Evolutionary conservation across 1,284 basidiomycete species (phyloP), one percentile per base, ranked within the genome.

Genomic region (Hypsizygus ulmarius): DNA sequence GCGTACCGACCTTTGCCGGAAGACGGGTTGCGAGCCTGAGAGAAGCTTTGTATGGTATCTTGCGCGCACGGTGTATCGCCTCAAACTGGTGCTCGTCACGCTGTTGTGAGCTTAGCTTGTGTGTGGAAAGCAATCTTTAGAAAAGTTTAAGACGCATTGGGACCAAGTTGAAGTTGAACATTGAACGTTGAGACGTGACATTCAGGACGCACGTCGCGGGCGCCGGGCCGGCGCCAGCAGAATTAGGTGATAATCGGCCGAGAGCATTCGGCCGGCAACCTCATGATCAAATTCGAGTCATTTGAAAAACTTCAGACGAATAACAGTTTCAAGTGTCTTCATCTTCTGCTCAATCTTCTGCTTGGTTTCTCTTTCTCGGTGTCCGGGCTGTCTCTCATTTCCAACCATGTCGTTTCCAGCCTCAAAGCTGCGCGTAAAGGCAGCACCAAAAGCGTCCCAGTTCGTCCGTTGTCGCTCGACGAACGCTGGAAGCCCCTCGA

Each of bases 391-490:
- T 29, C 37, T 14, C 29, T 32, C 15, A 16, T 35, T 34, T 34
- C 11, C 9, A 39, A 46, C 45, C 45, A 66, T 65, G 63, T 53
- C 61, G 21, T 52, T 62, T 33, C 51, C 57, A 21, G 56, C 60
- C 29, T 33, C 62, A 34, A 64, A 68, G 52, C 69, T 79, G 53
- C 77, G 78, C 61, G 67, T 69, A 21, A 65, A 69, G 30, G 57
- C 70, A 55, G 67, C 76, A 47, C 68, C 73, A 58, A 80, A 75
- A 64, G 60, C 61, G 30, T 54, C 69, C 39, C 65, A 72, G 41
- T 71, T 80, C 53, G 62, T 66, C 12, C 39, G 83, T 58, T 72
- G 74, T 53, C 75, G 74, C 51, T 82, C 82, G 2, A 81, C 79
- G 9, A 59, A 66, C 38, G 55, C 64, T 39, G 62, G 72, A 5